phyloP scores from a whole-genome alignment of 495 filamentous ascomycete genomes.

The Articulospora tetracladia region DNA sequence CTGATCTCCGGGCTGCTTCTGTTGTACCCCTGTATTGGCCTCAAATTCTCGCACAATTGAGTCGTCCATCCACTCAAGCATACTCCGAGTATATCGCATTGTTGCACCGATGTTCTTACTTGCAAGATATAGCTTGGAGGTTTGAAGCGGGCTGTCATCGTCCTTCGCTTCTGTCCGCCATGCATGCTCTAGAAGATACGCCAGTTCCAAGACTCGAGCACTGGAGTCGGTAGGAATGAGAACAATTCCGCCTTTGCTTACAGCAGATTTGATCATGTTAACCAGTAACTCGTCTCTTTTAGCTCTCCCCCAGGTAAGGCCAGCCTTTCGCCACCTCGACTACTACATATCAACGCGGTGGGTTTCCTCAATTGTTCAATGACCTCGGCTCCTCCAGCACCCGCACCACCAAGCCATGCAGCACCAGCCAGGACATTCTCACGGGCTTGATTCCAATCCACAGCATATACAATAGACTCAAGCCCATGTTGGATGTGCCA shows the following conservation, averaged over 20 bases:
- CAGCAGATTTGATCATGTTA: slow-evolving; percentile 71
- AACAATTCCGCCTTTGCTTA: slow-evolving; percentile 84
- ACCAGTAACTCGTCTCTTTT: slow-evolving; percentile 83
- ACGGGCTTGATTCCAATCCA: slow-evolving; percentile 94
- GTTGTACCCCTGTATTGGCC: slow-evolving; percentile 42
- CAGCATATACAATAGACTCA: slow-evolving; percentile 95
- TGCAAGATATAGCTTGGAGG: slow-evolving; percentile 74
- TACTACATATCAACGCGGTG: slow-evolving; percentile 88
- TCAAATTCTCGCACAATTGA: slow-evolving; percentile 89
- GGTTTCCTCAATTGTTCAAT: slow-evolving; percentile 91
- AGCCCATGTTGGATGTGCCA: slow-evolving; percentile 98
- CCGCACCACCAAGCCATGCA: slow-evolving; percentile 82
- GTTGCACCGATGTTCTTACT: slow-evolving; percentile 76
- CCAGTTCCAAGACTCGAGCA: slow-evolving; percentile 86
- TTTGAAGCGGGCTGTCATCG: slow-evolving; percentile 61
- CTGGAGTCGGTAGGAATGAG: slow-evolving; percentile 95
- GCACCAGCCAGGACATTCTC: slow-evolving; percentile 93
- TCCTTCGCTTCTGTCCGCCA: slow-evolving; percentile 63
- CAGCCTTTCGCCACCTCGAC: slow-evolving; percentile 70
- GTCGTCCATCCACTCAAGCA: slow-evolving; percentile 99
- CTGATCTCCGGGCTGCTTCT: slow-evolving; percentile 40
- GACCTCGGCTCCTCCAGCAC: slow-evolving; percentile 79
- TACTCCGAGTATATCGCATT: slow-evolving; percentile 84
- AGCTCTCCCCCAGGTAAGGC: slow-evolving; percentile 66
- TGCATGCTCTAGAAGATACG: slow-evolving; percentile 86